Conservation (phyloP, 768 basidiomycete species). For the Termitomyces titanicus region DNA sequence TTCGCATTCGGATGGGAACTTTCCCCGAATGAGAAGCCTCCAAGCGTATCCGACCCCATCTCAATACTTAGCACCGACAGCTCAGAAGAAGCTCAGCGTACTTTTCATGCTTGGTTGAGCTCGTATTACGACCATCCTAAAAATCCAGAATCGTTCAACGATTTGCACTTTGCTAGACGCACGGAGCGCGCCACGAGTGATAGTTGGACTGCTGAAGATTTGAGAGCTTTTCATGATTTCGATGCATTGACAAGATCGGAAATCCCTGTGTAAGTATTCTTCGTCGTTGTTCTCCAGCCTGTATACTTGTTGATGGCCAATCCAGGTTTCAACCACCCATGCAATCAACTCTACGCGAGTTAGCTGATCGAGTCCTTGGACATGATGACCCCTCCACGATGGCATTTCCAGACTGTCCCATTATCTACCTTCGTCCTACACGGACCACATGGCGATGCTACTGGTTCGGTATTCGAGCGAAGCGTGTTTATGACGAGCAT, state of each 20-base stretch:
- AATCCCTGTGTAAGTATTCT: constrained; percentile 16
- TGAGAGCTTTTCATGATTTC: constrained; percentile 13
- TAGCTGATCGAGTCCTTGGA: constrained; percentile 19
- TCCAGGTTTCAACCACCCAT: constrained; percentile 19
- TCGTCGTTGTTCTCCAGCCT: not conserved
- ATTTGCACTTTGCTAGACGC: constrained; percentile 20
- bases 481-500: constrained; percentile 18
- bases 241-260: constrained; percentile 17
- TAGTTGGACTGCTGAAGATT: constrained; percentile 19
- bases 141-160: constrained; percentile 14
- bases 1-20: constrained; percentile 25
- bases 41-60: constrained; percentile 11
- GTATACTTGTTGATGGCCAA: not conserved
- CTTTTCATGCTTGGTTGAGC: constrained; percentile 26
- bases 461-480: constrained; percentile 19
- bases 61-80: not conserved
- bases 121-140: constrained; percentile 25
- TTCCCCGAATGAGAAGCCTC: constrained; percentile 12
- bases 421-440: constrained; percentile 19
- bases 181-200: constrained; percentile 13
- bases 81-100: constrained; percentile 14
- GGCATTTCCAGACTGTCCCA: constrained; percentile 8
- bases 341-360: constrained; percentile 16
- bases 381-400: constrained; percentile 12
- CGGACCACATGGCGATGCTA: constrained; percentile 21